Evolutionary conservation across 495 filamentous ascomycete genomes (phyloP).

Genomic region (Penicillium lagena): DNA sequence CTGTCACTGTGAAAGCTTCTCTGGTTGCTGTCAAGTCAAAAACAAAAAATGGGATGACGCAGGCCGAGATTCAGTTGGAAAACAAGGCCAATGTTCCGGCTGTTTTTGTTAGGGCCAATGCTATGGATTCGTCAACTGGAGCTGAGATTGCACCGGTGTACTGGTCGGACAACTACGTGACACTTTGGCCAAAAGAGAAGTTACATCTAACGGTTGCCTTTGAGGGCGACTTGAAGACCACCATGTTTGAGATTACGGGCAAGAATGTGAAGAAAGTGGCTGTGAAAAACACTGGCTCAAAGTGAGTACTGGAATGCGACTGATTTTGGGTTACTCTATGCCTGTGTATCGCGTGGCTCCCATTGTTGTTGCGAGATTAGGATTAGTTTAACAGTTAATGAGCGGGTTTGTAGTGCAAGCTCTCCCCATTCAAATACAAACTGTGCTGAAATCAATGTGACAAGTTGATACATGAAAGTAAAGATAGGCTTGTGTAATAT

Average conservation of each 20-base stretch:
- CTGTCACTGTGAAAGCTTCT: conserved; percentile 27
- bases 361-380: too few species aligned
- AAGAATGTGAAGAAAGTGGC: conserved; percentile 1
- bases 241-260: conserved; percentile 3
- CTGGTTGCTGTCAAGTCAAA: neutral
- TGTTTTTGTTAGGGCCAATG: conserved; percentile 47
- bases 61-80: conserved; percentile 34
- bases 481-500: neutral
- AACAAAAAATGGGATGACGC: conserved; percentile 1
- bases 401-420: too few species aligned
- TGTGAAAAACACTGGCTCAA: too few species aligned
- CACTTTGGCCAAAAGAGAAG: conserved; percentile 52
- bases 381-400: too few species aligned
- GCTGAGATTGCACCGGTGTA: conserved; percentile 44
- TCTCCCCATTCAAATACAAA: neutral
- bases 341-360: too few species aligned
- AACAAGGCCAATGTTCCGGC: conserved; percentile 48
- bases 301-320: too few species aligned
- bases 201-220: conserved; percentile 22
- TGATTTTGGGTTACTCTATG: too few species aligned
- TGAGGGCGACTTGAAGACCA: conserved; percentile 3
- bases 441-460: neutral
- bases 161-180: conserved; percentile 61
- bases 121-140: conserved; percentile 29
- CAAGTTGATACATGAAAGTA: too few species aligned